Evolutionary conservation across 2,329 filamentous ascomycete species (phyloP).

Genomic region (Eurotiales sp.): DNA sequence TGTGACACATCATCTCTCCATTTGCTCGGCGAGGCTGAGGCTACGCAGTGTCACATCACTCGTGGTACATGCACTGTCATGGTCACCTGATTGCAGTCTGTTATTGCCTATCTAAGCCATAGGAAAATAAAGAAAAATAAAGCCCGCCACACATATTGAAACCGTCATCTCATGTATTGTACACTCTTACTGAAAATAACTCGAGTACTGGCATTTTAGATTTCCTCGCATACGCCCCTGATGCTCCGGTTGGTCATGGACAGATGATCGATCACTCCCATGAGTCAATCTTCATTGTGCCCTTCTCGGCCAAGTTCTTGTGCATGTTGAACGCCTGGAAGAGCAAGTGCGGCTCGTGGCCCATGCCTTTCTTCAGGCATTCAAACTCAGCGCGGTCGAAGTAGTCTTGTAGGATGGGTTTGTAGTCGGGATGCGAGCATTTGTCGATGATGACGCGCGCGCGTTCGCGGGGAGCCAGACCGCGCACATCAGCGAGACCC

Average conservation of each 20-base stretch:
- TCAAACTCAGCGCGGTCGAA: slow-evolving; percentile 82
- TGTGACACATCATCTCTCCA: no score
- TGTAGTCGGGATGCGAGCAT: slow-evolving; percentile 81
- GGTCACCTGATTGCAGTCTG: no score
- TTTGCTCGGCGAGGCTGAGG: no score
- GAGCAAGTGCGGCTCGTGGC: slow-evolving; percentile 82
- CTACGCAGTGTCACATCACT: no score
- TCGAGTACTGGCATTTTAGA: neutral
- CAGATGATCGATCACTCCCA: slow-evolving; percentile 53
- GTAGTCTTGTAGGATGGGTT: slow-evolving; percentile 76
- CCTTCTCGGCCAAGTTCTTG: slow-evolving; percentile 73
- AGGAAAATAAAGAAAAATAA: no score
- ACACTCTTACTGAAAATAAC: neutral
- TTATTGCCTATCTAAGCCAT: no score
- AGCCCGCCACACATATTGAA: neutral
- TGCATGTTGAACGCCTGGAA: slow-evolving; percentile 90
- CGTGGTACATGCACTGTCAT: no score
- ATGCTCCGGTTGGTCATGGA: neutral
- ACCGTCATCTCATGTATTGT: neutral
- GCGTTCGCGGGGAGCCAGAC: slow-evolving; percentile 72
- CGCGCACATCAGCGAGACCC: slow-evolving; percentile 80
- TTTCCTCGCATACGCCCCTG: no score
- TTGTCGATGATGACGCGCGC: slow-evolving; percentile 82
- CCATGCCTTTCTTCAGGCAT: slow-evolving; percentile 81
- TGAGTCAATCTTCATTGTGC: slow-evolving; percentile 79